These are phyloP conservation scores for Geranomyces variabilis DNA, from an alignment of 192 early-diverging fungal species.

Conservation along the genomic window DNA sequence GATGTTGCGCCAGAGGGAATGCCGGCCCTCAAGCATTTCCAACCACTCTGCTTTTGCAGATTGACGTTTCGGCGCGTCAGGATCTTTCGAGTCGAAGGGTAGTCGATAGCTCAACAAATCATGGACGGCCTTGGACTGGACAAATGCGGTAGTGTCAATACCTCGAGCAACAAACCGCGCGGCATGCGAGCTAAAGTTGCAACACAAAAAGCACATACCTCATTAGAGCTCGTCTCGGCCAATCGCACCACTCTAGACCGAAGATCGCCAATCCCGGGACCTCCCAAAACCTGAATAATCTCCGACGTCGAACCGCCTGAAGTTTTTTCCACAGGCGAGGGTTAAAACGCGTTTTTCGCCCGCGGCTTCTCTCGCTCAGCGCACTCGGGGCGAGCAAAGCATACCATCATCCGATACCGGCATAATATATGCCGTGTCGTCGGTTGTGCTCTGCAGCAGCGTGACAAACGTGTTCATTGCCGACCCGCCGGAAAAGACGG, in stretches of 20 bases:
- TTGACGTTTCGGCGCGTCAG: constrained; percentile 27
- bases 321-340: no score
- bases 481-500: constrained; percentile 78
- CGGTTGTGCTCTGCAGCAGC: constrained; percentile 63
- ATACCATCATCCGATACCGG: constrained; percentile 76
- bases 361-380: background rate
- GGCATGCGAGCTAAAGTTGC: no score
- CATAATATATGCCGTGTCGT: constrained; percentile 68
- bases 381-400: no score
- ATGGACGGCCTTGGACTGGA: constrained; percentile 66
- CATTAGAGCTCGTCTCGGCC: constrained; percentile 60
- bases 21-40: constrained; percentile 72
- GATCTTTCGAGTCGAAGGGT: constrained; percentile 50
- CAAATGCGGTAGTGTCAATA: no score
- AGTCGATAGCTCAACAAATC: constrained; percentile 71
- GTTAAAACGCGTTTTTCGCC: no score
- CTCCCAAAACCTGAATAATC: constrained; percentile 73
- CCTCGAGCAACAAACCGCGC: no score
- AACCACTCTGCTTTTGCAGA: constrained; percentile 73
- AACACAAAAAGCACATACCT: constrained; percentile 23
- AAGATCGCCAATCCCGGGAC: constrained; percentile 77
- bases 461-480: constrained; percentile 69
- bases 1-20: constrained; percentile 57
- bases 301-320: constrained; percentile 52
- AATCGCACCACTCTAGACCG: constrained; percentile 67